Conservation (phyloP, 1,139 yeast species). For the Pichia sp. region DNA sequence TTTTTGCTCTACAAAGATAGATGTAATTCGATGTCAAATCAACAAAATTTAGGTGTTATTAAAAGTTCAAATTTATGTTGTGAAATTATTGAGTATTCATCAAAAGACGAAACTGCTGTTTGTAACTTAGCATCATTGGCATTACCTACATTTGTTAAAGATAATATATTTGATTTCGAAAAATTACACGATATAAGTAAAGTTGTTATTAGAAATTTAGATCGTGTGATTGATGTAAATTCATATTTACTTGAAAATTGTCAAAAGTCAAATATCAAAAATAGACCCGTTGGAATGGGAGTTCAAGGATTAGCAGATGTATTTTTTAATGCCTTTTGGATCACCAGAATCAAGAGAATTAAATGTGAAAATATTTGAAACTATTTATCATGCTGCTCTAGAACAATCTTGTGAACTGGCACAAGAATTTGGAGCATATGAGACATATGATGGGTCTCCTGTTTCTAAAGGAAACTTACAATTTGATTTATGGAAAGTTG, state of each 20-base stretch:
- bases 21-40: constrained; percentile 49
- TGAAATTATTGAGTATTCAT: constrained; percentile 51
- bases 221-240: constrained; percentile 48
- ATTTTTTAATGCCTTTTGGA: constrained; percentile 50
- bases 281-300: constrained; percentile 55
- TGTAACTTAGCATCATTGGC: constrained; percentile 52
- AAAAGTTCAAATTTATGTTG: constrained; percentile 56
- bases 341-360: constrained; percentile 46
- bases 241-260: constrained; percentile 49
- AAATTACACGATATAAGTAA: constrained; percentile 46
- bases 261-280: constrained; percentile 42
- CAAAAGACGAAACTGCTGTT: constrained; percentile 51
- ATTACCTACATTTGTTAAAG: constrained; percentile 42
- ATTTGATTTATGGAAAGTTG: constrained; percentile 48
- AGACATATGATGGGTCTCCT: constrained; percentile 49
- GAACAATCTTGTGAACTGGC: constrained; percentile 53
- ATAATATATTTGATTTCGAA: constrained; percentile 40
- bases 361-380: constrained; percentile 50
- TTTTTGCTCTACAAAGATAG: constrained; percentile 54
- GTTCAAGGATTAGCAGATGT: constrained; percentile 57
- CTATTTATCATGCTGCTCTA: constrained; percentile 53
- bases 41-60: constrained; percentile 49
- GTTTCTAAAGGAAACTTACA: constrained; percentile 50
- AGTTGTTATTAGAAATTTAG: constrained; percentile 46
- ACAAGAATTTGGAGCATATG: constrained; percentile 41